Evolutionary conservation across 169 alveolate species (phyloP).

Genomic region (Plasmodium adleri): DNA sequence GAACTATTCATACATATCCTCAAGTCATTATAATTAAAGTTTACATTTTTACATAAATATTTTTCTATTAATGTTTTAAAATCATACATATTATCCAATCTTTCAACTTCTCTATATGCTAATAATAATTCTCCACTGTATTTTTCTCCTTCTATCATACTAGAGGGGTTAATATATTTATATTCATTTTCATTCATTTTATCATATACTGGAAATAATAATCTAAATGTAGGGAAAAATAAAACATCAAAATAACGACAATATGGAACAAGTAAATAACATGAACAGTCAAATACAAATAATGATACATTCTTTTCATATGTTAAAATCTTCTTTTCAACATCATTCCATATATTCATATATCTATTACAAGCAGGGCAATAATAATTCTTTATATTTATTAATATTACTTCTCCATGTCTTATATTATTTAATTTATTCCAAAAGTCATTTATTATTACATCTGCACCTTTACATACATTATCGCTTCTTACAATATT

Average conservation of each 20-base stretch:
- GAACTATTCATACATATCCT: slow-evolving; percentile 34
- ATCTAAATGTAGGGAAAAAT: slow-evolving; percentile 57
- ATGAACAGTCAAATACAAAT: slow-evolving; percentile 65
- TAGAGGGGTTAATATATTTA: slow-evolving; percentile 12
- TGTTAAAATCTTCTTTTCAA: slow-evolving; percentile 32
- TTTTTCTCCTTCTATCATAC: not conserved
- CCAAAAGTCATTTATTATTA: slow-evolving; percentile 26
- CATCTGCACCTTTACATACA: slow-evolving; percentile 56
- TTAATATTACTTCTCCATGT: slow-evolving; percentile 38
- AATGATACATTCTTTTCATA: slow-evolving; percentile 29
- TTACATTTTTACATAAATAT: slow-evolving; percentile 52
- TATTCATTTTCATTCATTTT: slow-evolving; percentile 23
- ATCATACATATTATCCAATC: slow-evolving; percentile 12
- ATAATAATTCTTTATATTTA: slow-evolving; percentile 55
- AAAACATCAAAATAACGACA: slow-evolving; percentile 35
- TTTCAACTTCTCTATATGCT: slow-evolving; percentile 41
- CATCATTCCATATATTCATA: slow-evolving; percentile 37
- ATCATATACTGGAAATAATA: slow-evolving; percentile 49
- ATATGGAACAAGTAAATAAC: slow-evolving; percentile 30
- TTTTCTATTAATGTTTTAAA: slow-evolving; percentile 39
- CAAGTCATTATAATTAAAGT: slow-evolving; percentile 39
- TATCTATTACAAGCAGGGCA: slow-evolving; percentile 63
- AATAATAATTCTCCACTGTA: slow-evolving; percentile 27
- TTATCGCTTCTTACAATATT: slow-evolving; percentile 1
- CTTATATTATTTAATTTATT: slow-evolving; percentile 19